Conservation (phyloP, 345 rosid genomes). For the Cochlearia excelsa region DNA sequence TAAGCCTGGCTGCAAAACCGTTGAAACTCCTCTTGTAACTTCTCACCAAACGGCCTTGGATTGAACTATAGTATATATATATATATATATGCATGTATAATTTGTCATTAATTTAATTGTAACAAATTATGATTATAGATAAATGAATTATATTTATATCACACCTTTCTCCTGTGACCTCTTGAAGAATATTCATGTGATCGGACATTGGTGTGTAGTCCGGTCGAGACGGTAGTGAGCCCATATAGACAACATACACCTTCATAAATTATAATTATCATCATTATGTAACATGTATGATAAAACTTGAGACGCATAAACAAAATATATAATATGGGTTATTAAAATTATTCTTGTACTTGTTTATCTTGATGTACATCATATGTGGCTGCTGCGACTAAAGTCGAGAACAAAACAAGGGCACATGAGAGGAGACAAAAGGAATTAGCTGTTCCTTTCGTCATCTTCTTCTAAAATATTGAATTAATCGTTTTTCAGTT, state of each 20-base stretch:
- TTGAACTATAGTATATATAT: constrained; percentile 26
- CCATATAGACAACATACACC: constrained; percentile 48
- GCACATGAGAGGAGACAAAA: constrained; percentile 4
- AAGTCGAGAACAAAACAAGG: constrained; percentile 16
- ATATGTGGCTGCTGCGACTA: constrained; percentile 11
- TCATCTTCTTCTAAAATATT: constrained; percentile 2
- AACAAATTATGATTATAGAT: too few species aligned
- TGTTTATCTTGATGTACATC: constrained; percentile 16
- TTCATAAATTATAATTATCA: constrained; percentile 3
- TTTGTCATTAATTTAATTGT: too few species aligned
- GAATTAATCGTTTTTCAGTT: not conserved
- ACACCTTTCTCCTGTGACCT: constrained; percentile 30
- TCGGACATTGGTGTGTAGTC: constrained; percentile 31
- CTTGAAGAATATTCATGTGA: constrained; percentile 38
- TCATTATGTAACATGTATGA: constrained; percentile 7
- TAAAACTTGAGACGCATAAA: not conserved
- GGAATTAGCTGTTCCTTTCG: not conserved
- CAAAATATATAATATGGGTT: too few species aligned
- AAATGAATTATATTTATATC: too few species aligned
- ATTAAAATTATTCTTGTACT: not conserved
- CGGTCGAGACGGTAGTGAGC: constrained; percentile 32
- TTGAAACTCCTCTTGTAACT: constrained; percentile 62
- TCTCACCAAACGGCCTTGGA: constrained; percentile 37
- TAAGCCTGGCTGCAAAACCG: constrained; percentile 57
- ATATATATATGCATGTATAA: too few species aligned